Evolutionary conservation across 305 asterid species (phyloP).

Genomic region (Fraxinus floribunda): DNA sequence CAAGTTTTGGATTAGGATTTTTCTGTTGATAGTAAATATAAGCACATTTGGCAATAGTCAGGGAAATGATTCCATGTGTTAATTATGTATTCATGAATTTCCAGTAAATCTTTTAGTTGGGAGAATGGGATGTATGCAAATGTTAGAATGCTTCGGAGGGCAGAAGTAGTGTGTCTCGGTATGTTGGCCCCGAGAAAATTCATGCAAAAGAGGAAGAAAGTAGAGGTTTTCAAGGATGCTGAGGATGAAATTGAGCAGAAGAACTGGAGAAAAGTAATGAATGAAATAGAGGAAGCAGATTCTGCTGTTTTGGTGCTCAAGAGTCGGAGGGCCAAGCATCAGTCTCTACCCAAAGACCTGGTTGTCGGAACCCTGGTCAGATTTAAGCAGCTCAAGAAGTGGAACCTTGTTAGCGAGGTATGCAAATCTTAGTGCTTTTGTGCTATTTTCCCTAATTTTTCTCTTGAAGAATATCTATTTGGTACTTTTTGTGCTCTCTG

Average conservation of each 20-base stretch:
- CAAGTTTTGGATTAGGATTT: background rate
- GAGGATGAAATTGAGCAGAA: constrained; percentile 76
- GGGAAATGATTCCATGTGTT: background rate
- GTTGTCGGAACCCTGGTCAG: constrained; percentile 82
- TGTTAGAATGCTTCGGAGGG: constrained; percentile 47
- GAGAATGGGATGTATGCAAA: constrained; percentile 38
- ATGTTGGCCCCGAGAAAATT: constrained; percentile 92
- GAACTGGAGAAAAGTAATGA: constrained; percentile 85
- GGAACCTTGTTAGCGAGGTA: constrained; percentile 97
- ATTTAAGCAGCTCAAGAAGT: constrained; percentile 94
- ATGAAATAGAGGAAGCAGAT: constrained; percentile 76
- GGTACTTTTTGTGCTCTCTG: background rate
- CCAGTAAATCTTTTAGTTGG: constrained; percentile 46
- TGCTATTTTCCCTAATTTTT: background rate
- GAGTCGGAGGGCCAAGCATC: constrained; percentile 60
- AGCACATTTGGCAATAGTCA: background rate
- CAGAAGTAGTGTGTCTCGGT: constrained; percentile 70
- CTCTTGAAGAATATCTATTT: background rate
- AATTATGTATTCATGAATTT: constrained; percentile 13
- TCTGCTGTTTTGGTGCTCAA: constrained; percentile 71
- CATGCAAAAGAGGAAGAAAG: constrained; percentile 85
- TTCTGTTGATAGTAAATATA: background rate
- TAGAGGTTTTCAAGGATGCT: constrained; percentile 70
- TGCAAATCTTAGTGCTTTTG: background rate
- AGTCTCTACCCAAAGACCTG: constrained; percentile 70